Evolutionary conservation across 257 asterid species (phyloP), one percentile per base, ranked within the genome.

Genomic region (Scutellaria baicalensis): DNA sequence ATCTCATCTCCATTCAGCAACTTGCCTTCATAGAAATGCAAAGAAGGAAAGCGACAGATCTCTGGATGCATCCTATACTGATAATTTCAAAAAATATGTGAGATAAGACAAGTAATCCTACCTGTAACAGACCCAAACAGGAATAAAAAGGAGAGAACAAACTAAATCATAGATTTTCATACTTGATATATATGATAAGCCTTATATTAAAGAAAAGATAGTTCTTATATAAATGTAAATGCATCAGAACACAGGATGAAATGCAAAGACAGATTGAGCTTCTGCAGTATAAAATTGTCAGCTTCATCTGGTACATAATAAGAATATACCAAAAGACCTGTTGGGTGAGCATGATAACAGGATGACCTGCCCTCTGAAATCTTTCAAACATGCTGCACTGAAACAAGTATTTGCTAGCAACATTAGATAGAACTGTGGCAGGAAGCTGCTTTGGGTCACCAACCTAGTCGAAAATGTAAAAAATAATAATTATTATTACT

Each of bases 31-130:
- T 94, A 94, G 81, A 94, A 94, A 83, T 89, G 97, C 60, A 69
- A 82, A 66, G 99, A 87, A 61, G 99, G 99, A 79, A 94, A 94
- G 45, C 79, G 88, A 60, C 95, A 85, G 73, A 94, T 94, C 81
- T 91, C 99, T 6, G 96, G 97, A 75, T 94, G 99, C 99, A 94
- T 94, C 92, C 99, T 84, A 80, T 91, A 94, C 99, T 94, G 99
- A 65, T 56, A 80, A 79, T 60, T 73, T 75, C 58, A 78, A 44
- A 71, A 71, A 45, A 79, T 51, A 61, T 18, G 4, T 55, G 60
- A 33, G 21, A 68, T 50, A 50, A 61, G 68, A 72, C 48, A 49
- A 64, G 68, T 50, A 61, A 3, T 20, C n/a, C 43, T 47, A 33
- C 75, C 70, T 49, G 68, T 47, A 27, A 60, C 45, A 60, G 48